Conservation (phyloP, 2,329 filamentous ascomycete genomes). For the Exutisphaerella laricina region DNA sequence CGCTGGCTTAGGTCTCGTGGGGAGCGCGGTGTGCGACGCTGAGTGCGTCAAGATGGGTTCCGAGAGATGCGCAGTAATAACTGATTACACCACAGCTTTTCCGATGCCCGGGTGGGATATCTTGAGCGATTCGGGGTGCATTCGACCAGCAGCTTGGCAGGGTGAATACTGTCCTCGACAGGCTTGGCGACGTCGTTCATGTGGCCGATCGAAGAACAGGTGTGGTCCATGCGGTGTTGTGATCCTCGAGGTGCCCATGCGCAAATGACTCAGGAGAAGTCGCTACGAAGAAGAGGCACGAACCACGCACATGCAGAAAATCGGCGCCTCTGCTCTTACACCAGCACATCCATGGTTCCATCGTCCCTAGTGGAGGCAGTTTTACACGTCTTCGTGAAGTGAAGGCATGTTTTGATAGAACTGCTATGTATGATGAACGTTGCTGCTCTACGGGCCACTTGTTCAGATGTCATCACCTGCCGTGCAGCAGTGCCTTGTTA, state of each 20-base stretch:
- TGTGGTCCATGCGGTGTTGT: neutral
- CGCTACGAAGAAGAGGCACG: neutral
- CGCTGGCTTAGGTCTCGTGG: constrained; percentile 17
- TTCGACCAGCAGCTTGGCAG: constrained; percentile 3
- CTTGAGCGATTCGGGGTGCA: too few relatives aligned
- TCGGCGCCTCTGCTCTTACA: neutral
- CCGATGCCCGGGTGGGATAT: neutral
- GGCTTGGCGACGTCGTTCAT: constrained; percentile 1
- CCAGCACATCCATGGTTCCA: neutral
- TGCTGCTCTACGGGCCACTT: neutral
- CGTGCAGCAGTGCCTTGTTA: neutral
- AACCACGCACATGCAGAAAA: neutral
- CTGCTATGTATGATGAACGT: neutral
- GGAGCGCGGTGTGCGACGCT: constrained; percentile 6
- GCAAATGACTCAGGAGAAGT: neutral
- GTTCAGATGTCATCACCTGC: neutral
- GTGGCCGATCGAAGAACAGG: constrained; percentile 1
- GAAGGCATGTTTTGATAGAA: neutral
- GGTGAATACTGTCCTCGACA: constrained; percentile 1
- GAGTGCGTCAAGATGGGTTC: constrained; percentile 3
- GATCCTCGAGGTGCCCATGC: constrained; percentile 4
- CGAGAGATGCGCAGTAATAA: constrained; percentile 1
- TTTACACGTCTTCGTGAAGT: neutral
- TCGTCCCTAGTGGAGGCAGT: neutral
- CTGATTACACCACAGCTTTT: constrained; percentile 8